Percentiles rank a stretch among this genome's conserved stretches.
Conservation (phyloP, 2,329 filamentous ascomycete genomes). For the Dendryphion nanum region DNA sequence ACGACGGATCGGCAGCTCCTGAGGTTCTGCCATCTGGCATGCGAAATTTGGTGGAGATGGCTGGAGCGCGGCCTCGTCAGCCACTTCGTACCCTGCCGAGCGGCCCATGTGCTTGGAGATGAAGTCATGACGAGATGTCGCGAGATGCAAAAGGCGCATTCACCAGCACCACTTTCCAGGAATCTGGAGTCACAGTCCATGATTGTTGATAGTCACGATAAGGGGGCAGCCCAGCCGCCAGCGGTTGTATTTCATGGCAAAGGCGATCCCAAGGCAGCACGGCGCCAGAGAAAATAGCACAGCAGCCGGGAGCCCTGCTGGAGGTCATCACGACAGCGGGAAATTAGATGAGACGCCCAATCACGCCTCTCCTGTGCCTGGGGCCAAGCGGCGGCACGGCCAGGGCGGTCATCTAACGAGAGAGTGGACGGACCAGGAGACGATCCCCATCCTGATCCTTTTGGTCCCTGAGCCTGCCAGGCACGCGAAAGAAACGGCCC, state of each 20-base stretch:
- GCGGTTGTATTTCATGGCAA: background rate
- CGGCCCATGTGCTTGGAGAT: background rate
- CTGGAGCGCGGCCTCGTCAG: no score
- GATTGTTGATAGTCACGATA: no score
- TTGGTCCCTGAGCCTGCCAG: conserved; percentile 6
- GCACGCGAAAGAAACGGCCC: conserved; percentile 8
- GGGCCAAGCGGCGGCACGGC: conserved; percentile 17
- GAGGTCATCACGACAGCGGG: conserved; percentile 19
- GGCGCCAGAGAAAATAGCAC: conserved; percentile 17
- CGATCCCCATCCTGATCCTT: background rate
- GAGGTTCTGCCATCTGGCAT: background rate
- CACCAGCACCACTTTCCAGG: no score
- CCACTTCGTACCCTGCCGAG: background rate
- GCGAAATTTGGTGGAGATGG: background rate
- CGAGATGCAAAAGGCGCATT: no score
- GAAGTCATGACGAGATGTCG: no score
- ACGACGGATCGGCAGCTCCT: background rate
- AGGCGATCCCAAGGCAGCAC: conserved; percentile 2
- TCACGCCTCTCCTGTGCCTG: conserved; percentile 27
- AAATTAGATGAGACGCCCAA: conserved; percentile 29
- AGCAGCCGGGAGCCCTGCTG: conserved; percentile 7
- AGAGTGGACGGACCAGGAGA: background rate
- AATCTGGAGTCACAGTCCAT: no score
- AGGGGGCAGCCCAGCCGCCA: background rate
- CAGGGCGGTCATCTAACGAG: conserved; percentile 11